phyloP scores from a whole-genome alignment of 495 filamentous ascomycete species.

The Aspergillus ellipticus region DNA sequence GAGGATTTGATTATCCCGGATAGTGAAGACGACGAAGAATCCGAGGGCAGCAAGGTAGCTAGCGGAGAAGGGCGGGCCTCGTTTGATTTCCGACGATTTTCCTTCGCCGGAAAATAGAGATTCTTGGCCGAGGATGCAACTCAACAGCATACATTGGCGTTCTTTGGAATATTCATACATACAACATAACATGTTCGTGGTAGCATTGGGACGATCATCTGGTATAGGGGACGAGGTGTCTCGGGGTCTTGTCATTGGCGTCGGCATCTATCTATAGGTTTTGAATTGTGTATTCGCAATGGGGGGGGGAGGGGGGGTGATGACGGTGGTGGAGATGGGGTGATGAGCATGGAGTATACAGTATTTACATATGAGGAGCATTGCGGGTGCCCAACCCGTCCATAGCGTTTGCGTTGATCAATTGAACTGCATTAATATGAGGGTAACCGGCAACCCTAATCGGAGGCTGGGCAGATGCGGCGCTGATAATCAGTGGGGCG shows the following conservation, averaged over 20 bases:
- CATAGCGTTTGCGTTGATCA: background rate
- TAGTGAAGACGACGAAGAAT: constrained; percentile 64
- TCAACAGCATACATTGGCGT: background rate
- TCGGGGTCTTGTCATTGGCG: background rate
- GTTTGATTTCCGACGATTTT: constrained; percentile 53
- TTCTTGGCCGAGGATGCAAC: constrained; percentile 2
- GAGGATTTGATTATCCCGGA: constrained; percentile 72
- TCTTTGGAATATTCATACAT: constrained; percentile 2
- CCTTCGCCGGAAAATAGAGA: constrained; percentile 40
- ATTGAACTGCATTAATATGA: no score
- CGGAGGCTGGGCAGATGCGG: constrained; percentile 22
- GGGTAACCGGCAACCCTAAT: no score
- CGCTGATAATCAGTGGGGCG: constrained; percentile 11
- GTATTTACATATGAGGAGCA: no score
- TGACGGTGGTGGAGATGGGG: no score
- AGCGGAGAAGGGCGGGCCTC: constrained; percentile 12
- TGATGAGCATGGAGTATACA: no score
- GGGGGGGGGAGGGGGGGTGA: background rate
- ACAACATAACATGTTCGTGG: background rate
- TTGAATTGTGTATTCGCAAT: background rate
- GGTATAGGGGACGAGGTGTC: background rate
- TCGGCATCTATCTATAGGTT: background rate
- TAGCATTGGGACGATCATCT: background rate
- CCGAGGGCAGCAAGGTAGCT: constrained; percentile 16
- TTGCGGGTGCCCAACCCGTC: background rate